A percentile compares a stretch with the other conserved stretches of the same genome.
Conservation (phyloP, 306 rosid species). For the Inga leiocalycina region DNA sequence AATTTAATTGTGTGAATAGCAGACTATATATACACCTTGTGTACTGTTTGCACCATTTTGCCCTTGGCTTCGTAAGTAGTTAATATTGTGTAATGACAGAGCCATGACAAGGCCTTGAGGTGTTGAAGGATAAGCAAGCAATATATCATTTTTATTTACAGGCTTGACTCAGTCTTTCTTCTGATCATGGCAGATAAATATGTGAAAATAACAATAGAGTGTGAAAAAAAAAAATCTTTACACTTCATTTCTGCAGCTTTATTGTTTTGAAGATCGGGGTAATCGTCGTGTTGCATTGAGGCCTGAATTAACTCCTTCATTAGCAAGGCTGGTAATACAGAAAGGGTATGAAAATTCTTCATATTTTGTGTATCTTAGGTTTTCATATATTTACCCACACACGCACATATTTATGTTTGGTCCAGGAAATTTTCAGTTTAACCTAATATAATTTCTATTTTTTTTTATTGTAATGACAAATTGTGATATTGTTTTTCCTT, state of each 20-base stretch:
- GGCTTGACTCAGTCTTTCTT: conserved; percentile 12
- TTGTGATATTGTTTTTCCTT: conserved; percentile 44
- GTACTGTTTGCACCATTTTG: conserved; percentile 5
- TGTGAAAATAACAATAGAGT: conserved; percentile 4
- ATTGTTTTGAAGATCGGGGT: conserved; percentile 96
- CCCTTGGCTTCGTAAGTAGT: conserved; percentile 19
- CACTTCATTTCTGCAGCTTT: conserved; percentile 65
- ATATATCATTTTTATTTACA: neutral
- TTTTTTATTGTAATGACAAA: conserved; percentile 46
- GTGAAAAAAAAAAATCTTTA: conserved; percentile 4
- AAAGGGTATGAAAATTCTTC: conserved; percentile 71
- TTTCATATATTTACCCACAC: neutral
- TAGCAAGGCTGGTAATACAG: conserved; percentile 96
- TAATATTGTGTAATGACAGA: conserved; percentile 19
- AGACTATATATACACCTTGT: neutral
- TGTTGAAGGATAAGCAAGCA: conserved; percentile 7
- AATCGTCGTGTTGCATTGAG: conserved; percentile 95
- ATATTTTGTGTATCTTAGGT: conserved; percentile 19
- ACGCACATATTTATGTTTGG: neutral
- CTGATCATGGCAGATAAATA: conserved; percentile 6
- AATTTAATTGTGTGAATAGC: neutral
- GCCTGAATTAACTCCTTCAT: conserved; percentile 96
- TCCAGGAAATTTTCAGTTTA: conserved; percentile 21
- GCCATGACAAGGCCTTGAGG: conserved; percentile 12
- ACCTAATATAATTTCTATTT: conserved; percentile 29